These are phyloP conservation scores for Coemansia sp. DNA, from an alignment of 192 early-diverging fungal genomes.

Conservation along the genomic window DNA sequence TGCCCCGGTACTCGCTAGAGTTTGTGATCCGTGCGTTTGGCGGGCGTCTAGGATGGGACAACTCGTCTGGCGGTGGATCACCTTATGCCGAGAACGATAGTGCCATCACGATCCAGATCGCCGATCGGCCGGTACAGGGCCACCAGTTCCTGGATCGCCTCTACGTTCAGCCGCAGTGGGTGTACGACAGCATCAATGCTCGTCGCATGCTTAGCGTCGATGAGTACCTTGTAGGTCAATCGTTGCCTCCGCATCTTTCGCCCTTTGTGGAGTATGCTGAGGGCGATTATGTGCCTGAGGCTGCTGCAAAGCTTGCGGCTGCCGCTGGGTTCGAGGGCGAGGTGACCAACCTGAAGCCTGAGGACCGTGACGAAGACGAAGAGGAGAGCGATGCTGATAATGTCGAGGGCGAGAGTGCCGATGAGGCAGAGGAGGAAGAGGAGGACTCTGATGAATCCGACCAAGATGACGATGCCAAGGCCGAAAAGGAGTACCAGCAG, in stretches of 20 bases:
- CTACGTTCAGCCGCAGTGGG: constrained; percentile 98
- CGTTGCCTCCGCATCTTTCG: constrained; percentile 87
- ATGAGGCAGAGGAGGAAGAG: constrained; percentile 64
- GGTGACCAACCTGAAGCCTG: constrained; percentile 60
- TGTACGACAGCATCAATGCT: constrained; percentile 92
- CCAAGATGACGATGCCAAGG: constrained; percentile 33
- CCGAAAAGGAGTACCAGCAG: constrained; percentile 50
- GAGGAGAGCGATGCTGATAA: constrained; percentile 45
- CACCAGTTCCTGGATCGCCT: constrained; percentile 64
- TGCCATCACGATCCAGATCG: constrained; percentile 86
- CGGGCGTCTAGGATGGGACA: constrained; percentile 87
- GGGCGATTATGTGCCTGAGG: constrained; percentile 85
- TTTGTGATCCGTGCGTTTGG: constrained; percentile 91
- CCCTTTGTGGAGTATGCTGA: constrained; percentile 87
- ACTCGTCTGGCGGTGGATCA: constrained; percentile 72
- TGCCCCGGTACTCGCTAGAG: constrained; percentile 88
- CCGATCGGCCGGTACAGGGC: constrained; percentile 75
- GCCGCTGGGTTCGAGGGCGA: constrained; percentile 63
- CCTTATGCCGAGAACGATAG: constrained; percentile 76
- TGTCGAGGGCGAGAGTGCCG: constrained; percentile 59
- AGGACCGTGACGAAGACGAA: constrained; percentile 58
- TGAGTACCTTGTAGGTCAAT: constrained; percentile 77
- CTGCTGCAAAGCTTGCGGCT: constrained; percentile 46
- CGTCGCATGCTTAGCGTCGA: constrained; percentile 63
- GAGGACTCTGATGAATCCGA: constrained; percentile 44